These are phyloP conservation scores for Sechiopsis laciniata DNA, from an alignment of 306 rosid genomes.

Conservation along the genomic window DNA sequence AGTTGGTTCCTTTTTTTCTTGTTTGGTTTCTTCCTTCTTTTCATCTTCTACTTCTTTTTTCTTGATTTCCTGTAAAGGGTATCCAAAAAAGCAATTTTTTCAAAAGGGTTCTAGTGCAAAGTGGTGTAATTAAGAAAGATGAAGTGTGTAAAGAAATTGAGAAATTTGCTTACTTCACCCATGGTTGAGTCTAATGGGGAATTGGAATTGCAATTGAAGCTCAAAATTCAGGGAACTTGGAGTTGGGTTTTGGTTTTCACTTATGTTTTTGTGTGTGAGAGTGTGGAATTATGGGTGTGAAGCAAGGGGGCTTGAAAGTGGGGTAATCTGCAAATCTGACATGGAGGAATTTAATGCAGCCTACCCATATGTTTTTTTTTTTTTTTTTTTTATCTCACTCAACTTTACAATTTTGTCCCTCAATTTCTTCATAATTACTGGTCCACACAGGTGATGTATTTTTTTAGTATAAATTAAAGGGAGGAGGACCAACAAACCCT, in stretches of 20 bases:
- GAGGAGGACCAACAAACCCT: too few species aligned
- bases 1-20: background rate
- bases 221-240: slow-evolving; percentile 2
- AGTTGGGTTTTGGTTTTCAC: background rate
- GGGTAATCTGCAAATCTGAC: slow-evolving; percentile 48
- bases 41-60: slow-evolving; percentile 31
- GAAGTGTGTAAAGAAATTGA: background rate
- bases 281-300: slow-evolving; percentile 14
- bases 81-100: background rate
- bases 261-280: background rate
- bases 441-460: background rate
- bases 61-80: slow-evolving; percentile 29
- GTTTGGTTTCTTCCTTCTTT: slow-evolving; percentile 25
- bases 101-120: slow-evolving; percentile 1
- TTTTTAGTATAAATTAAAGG: too few species aligned
- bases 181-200: slow-evolving; percentile 26
- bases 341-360: slow-evolving; percentile 47
- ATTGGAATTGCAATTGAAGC: slow-evolving; percentile 17
- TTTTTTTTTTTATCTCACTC: slow-evolving; percentile 31
- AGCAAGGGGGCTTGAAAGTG: slow-evolving; percentile 17
- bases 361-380: slow-evolving; percentile 21
- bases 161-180: slow-evolving; percentile 62
- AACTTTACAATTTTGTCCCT: slow-evolving; percentile 19
- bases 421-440: background rate
- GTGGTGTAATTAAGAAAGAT: background rate